Evolutionary conservation across 805 yeast genomes (phyloP), one percentile per base, ranked within the genome.

Genomic region (Pichia eremophila): DNA sequence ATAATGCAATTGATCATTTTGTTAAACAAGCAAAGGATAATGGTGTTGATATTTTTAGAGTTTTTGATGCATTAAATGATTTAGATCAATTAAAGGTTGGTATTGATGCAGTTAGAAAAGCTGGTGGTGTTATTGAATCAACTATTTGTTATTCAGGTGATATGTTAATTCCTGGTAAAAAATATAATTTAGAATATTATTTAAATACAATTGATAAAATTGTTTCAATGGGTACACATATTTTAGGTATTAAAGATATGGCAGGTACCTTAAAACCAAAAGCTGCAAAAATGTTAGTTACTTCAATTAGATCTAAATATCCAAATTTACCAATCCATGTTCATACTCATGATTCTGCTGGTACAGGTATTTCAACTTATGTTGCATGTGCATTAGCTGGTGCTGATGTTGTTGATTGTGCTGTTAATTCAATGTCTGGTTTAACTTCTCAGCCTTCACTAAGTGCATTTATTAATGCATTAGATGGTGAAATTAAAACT

Each of bases 261-360:
- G 99, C 99, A 49, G 99, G 99, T 74, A 91, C 98, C 55, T 68
- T 93, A 73, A 90, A 91, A 70, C 99, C 99, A 52, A 73, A 79
- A 51, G 99, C 99, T 52, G 99, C 99, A 41, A 79, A 75, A 43
- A 57, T 82, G 46, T 79, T 93, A 64, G 78, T 93, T 58, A 79
- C 90, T 51, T 72, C 86, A 29, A 79, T 93, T 58, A 81, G 99
- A 71, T 79, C 77, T 51, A 82, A 78, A 68, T 87, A 85, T 70
- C 99, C 99, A 49, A 80, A 87, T 62, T 75, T 93, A 64, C 97
- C 98, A 58, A 93, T 93, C 64, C 99, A 93, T 66, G 97, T 93
- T 41, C 99, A 93, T 71, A 90, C 98, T 35, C 99, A 93, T 70
- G 99, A 93, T 71, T 90, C 98, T 54, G 99, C 99, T 36, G 99